These are phyloP conservation scores for Naganishia randhawae DNA, from an alignment of 768 basidiomycete species.

Conservation along the genomic window DNA sequence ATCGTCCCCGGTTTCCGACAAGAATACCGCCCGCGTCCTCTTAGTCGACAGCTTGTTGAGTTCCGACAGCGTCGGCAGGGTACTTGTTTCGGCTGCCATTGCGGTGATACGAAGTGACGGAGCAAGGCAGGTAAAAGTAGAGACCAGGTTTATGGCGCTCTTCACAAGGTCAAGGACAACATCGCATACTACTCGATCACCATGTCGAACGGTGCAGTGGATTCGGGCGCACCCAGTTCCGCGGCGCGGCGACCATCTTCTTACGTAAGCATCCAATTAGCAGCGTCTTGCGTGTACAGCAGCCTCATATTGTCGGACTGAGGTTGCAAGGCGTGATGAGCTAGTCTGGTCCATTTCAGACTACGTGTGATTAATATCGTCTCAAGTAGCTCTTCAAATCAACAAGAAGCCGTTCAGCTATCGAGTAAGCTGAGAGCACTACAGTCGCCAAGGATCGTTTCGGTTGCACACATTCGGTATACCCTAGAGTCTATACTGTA, in stretches of 20 bases:
- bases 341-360: too few species aligned
- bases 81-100: constrained; percentile 13
- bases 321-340: too few species aligned
- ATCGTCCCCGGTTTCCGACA: constrained; percentile 33
- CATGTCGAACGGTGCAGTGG: background rate
- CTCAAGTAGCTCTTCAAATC: too few species aligned
- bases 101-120: too few species aligned
- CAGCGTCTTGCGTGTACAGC: background rate
- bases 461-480: too few species aligned
- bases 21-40: constrained; percentile 46
- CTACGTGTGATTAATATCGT: too few species aligned
- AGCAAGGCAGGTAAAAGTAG: background rate
- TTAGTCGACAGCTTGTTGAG: constrained; percentile 45
- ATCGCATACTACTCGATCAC: background rate
- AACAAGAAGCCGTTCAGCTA: too few species aligned
- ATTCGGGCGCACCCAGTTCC: background rate
- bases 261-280: too few species aligned
- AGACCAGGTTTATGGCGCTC: background rate
- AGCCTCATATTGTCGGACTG: too few species aligned
- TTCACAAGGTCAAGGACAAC: background rate
- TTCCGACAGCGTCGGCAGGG: constrained; percentile 43
- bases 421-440: too few species aligned
- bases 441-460: too few species aligned
- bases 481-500: too few species aligned
- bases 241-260: background rate